These are phyloP conservation scores for Dipodascus geniculatus DNA, from an alignment of 805 yeast genomes.

Conservation along the genomic window DNA sequence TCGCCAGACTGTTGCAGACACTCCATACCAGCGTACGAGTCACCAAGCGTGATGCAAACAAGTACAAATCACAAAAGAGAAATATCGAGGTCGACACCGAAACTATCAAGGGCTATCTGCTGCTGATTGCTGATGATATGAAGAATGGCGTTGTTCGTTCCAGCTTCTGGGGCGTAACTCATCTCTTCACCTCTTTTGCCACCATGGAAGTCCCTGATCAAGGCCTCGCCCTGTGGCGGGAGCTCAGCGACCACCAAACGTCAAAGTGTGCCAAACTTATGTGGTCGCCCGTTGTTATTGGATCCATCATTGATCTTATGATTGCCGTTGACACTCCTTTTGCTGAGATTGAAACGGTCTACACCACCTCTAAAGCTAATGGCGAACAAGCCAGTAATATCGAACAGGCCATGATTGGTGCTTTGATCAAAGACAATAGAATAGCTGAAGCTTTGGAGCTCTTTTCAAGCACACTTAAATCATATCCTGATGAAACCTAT, in stretches of 20 bases:
- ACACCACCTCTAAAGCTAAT: slow-evolving; percentile 5
- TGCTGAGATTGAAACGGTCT: slow-evolving; percentile 13
- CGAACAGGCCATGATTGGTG: slow-evolving; percentile 61
- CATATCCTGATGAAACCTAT: slow-evolving; percentile 32
- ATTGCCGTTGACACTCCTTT: slow-evolving; percentile 11
- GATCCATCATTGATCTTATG: slow-evolving; percentile 14
- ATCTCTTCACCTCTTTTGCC: slow-evolving; percentile 13
- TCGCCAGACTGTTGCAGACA: slow-evolving; percentile 13
- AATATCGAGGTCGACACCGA: slow-evolving; percentile 2
- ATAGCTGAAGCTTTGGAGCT: slow-evolving; percentile 52
- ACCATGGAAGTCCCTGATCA: slow-evolving; percentile 11
- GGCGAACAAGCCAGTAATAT: slow-evolving; percentile 28
- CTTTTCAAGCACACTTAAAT: slow-evolving; percentile 27
- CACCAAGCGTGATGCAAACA: slow-evolving; percentile 1
- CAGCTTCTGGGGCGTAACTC: slow-evolving; percentile 13
- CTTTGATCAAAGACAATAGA: slow-evolving; percentile 54
- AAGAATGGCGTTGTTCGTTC: slow-evolving; percentile 8
- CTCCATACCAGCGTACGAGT: slow-evolving; percentile 14
- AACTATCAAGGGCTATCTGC: slow-evolving; percentile 8
- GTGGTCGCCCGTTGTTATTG: slow-evolving; percentile 11
- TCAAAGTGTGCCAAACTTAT: slow-evolving; percentile 3
- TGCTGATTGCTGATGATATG: slow-evolving; percentile 11
- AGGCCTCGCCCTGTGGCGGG: slow-evolving; percentile 12
- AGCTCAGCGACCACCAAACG: slow-evolving; percentile 5
- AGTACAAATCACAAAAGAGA: slow-evolving; percentile 5